These are phyloP conservation scores for Agrocybe chaxingu DNA, from an alignment of 768 basidiomycete genomes.

Conservation along the genomic window DNA sequence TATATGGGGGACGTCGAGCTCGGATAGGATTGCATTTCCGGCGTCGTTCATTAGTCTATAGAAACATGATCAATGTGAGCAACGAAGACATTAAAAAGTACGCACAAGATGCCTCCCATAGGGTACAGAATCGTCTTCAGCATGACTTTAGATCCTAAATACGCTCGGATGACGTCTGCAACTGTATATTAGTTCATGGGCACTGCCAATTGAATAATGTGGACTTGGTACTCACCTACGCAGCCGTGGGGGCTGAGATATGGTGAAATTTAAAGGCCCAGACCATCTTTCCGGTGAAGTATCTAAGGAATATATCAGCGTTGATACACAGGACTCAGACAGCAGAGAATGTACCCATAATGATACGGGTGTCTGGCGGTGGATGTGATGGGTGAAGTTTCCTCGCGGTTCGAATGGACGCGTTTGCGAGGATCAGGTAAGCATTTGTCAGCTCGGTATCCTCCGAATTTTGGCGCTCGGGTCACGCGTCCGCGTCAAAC, in stretches of 20 bases:
- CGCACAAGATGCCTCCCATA: conserved; percentile 97
- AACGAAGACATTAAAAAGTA: conserved; percentile 10
- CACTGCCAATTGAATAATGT: neutral
- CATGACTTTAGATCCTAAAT: conserved; percentile 97
- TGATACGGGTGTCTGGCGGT: conserved; percentile 71
- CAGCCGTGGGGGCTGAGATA: conserved; percentile 39
- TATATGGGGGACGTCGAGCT: conserved; percentile 98
- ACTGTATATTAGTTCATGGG: conserved; percentile 56
- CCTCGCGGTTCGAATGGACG: no score
- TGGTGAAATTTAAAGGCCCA: conserved; percentile 89
- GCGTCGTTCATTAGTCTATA: conserved; percentile 89
- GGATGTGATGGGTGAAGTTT: no score
- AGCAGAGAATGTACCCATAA: conserved; percentile 58
- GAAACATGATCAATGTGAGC: neutral
- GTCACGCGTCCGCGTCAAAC: no score
- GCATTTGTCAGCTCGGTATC: no score
- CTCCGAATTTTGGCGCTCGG: no score
- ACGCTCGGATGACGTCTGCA: conserved; percentile 96
- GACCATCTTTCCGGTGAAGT: conserved; percentile 91
- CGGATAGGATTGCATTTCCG: conserved; percentile 75
- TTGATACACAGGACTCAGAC: neutral
- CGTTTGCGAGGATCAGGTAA: no score
- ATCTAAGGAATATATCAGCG: conserved; percentile 43
- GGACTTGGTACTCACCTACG: conserved; percentile 62
- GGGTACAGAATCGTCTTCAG: conserved; percentile 99